phyloP scores from a whole-genome alignment of 2,329 filamentous ascomycete species.

The Penicillium frequentans region DNA sequence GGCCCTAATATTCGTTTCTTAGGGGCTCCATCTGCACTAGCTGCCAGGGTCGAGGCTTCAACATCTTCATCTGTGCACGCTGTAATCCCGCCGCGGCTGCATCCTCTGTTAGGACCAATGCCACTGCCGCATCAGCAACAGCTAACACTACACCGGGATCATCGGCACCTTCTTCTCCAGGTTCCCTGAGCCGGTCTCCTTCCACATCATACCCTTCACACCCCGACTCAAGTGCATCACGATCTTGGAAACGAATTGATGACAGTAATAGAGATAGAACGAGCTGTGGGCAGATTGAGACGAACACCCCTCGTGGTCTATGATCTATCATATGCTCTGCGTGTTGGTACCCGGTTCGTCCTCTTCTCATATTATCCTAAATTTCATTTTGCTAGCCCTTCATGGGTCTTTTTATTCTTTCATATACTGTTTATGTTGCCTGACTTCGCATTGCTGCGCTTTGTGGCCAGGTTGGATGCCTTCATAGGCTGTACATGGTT shows the following conservation, averaged over 20 bases:
- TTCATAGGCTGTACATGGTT: background rate
- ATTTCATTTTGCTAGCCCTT: background rate
- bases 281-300: constrained; percentile 21
- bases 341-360: background rate
- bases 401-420: background rate
- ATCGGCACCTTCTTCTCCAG: constrained; percentile 18
- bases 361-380: background rate
- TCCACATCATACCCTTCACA: constrained; percentile 27
- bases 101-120: constrained; percentile 2
- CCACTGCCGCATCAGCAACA: constrained; percentile 10
- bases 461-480: background rate
- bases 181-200: constrained; percentile 25
- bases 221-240: constrained; percentile 7
- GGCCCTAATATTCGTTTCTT: background rate
- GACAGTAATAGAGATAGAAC: constrained; percentile 15
- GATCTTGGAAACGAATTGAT: constrained; percentile 13
- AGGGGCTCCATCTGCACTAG: constrained; percentile 28
- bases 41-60: constrained; percentile 34
- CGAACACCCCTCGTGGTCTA: constrained; percentile 17
- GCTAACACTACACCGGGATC: constrained; percentile 22
- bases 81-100: constrained; percentile 30
- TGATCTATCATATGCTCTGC: constrained; percentile 3
- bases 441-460: background rate
- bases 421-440: background rate
- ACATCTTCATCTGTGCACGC: constrained; percentile 30